A percentile compares a stretch with the other conserved stretches of the same genome.
Evolutionary conservation across 225 moss, liverwort and hornwort genomes (phyloP).

Genomic region (Neckera pumila): DNA sequence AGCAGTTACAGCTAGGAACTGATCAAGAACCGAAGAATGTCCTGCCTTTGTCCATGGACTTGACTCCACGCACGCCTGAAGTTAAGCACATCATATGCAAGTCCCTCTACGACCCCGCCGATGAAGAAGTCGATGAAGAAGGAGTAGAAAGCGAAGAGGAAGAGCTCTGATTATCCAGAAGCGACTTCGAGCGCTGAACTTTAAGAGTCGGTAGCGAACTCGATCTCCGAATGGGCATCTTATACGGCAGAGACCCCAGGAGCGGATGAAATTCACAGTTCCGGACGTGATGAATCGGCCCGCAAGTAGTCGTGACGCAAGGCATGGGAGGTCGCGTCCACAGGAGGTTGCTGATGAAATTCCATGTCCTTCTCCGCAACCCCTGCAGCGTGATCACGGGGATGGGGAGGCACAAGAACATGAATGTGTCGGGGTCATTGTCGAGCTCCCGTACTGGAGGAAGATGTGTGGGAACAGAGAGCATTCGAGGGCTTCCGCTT

Average conservation of each 20-base stretch:
- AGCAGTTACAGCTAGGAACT: not conserved
- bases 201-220: not conserved
- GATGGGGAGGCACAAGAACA: not conserved
- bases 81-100: not conserved
- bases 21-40: not conserved
- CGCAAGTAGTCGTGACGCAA: not conserved
- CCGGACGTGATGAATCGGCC: not conserved
- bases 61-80: not conserved
- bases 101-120: not conserved
- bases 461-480: not conserved
- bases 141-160: not conserved
- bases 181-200: not conserved
- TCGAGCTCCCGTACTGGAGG: not conserved
- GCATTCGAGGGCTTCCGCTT: not conserved
- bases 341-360: not conserved
- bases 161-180: too few species aligned
- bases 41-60: not conserved
- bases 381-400: not conserved
- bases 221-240: not conserved
- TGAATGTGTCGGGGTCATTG: not conserved
- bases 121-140: not conserved
- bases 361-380: not conserved
- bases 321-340: not conserved
- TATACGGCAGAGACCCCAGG: not conserved
- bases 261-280: not conserved